Conservation (phyloP, 2,329 filamentous ascomycete genomes). For the Lizonia empirigonia region DNA sequence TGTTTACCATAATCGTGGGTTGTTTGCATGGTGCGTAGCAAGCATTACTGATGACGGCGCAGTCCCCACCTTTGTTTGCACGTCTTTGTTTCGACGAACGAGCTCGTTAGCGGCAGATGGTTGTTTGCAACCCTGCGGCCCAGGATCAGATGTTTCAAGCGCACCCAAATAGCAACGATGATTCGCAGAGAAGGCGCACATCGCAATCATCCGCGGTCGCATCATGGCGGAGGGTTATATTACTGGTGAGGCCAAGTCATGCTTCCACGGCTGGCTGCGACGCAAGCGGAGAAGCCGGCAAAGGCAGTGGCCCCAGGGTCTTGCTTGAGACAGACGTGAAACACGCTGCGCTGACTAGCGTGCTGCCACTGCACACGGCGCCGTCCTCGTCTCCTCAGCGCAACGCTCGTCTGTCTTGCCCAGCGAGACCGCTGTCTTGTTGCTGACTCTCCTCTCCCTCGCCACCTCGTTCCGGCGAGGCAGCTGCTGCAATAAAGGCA, state of each 20-base stretch:
- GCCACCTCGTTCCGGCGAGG: constrained; percentile 6
- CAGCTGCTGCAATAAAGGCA: constrained; percentile 11
- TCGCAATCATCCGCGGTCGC: constrained; percentile 7
- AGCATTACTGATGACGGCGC: constrained; percentile 10
- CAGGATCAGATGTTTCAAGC: constrained; percentile 4
- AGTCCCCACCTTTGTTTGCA: constrained; percentile 20
- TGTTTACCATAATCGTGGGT: too few species aligned
- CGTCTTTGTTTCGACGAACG: constrained; percentile 24
- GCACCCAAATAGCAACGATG: not conserved
- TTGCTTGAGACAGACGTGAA: not conserved
- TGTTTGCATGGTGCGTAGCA: not conserved
- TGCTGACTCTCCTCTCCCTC: constrained; percentile 8
- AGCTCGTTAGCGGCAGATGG: constrained; percentile 7
- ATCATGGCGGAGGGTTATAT: constrained; percentile 1
- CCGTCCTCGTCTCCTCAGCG: constrained; percentile 8
- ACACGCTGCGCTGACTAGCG: constrained; percentile 5
- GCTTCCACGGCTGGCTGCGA: not conserved
- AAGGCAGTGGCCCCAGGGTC: constrained; percentile 5
- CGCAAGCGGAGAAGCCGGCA: not conserved
- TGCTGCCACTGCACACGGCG: constrained; percentile 7
- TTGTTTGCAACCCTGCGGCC: constrained; percentile 6
- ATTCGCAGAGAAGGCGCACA: constrained; percentile 2
- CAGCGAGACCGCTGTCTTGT: constrained; percentile 11
- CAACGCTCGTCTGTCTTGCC: constrained; percentile 8
- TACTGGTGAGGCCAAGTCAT: not conserved